Conservation (phyloP, 768 basidiomycete genomes). For the Naganishia antarctica region DNA sequence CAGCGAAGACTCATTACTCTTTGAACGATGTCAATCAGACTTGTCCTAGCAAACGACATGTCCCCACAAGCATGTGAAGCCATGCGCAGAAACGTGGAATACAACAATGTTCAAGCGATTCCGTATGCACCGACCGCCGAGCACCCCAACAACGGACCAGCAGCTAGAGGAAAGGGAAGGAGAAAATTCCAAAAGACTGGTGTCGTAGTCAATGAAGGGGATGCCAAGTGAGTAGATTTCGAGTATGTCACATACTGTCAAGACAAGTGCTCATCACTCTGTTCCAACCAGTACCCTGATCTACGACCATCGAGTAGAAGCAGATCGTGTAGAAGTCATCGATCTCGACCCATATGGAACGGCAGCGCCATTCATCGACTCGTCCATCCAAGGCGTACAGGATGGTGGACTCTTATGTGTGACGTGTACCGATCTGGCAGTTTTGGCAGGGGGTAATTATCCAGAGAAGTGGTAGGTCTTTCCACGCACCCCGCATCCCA, state of each 20-base stretch:
- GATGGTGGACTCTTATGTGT: constrained; percentile 90
- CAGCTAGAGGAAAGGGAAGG: constrained; percentile 17
- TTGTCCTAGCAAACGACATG: constrained; percentile 90
- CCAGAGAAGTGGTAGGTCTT: constrained; percentile 83
- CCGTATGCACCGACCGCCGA: neutral
- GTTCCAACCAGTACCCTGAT: constrained; percentile 63
- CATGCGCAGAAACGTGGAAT: constrained; percentile 76
- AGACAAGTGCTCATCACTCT: neutral
- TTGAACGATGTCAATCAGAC: constrained; percentile 53
- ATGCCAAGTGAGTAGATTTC: constrained; percentile 69
- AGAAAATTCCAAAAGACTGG: constrained; percentile 28
- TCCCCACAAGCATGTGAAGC: constrained; percentile 74
- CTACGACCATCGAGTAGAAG: constrained; percentile 77
- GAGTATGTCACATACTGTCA: neutral
- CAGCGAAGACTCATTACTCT: no score
- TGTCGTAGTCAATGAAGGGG: constrained; percentile 74
- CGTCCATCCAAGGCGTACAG: constrained; percentile 77
- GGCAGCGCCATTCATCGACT: constrained; percentile 93
- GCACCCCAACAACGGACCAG: constrained; percentile 20
- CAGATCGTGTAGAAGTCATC: constrained; percentile 78
- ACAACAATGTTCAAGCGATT: constrained; percentile 61
- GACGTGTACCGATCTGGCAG: constrained; percentile 92
- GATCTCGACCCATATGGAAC: constrained; percentile 98
- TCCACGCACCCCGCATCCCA: neutral
- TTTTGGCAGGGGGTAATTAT: constrained; percentile 87